Conservation (phyloP, 2,329 filamentous ascomycete genomes). For the Xylaria sp. region DNA sequence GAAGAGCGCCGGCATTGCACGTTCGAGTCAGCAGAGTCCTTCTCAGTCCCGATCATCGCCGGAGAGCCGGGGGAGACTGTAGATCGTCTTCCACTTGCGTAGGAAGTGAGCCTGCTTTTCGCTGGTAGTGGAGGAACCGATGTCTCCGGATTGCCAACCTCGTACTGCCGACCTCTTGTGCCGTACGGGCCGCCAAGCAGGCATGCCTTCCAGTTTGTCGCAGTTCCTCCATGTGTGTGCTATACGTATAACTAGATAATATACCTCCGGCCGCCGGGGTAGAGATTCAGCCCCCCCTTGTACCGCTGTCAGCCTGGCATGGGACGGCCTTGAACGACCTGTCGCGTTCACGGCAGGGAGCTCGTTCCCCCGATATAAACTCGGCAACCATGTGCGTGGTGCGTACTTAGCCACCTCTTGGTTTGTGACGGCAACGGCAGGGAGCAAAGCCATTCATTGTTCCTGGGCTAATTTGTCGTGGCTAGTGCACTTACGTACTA, state of each 20-base stretch:
- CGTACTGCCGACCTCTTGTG: not conserved
- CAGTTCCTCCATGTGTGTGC: not conserved
- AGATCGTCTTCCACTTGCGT: constrained; percentile 8
- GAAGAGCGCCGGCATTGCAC: constrained; percentile 4
- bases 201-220: not conserved
- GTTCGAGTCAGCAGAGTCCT: constrained; percentile 25
- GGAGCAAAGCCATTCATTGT: not conserved
- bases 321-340: not conserved
- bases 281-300: not conserved
- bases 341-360: constrained; percentile 2
- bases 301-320: not conserved
- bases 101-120: not conserved
- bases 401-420: not conserved
- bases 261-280: not conserved
- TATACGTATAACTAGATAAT: not conserved
- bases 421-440: not conserved
- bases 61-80: not conserved
- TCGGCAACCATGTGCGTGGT: constrained; percentile 4
- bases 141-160: not conserved
- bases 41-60: constrained; percentile 23
- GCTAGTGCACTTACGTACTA: not conserved
- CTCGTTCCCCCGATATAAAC: constrained; percentile 6
- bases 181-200: not conserved
- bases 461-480: constrained; percentile 15
- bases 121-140: not conserved